phyloP scores from a whole-genome alignment of 352 stramenopile species.

The Phytopythium delawarense region DNA sequence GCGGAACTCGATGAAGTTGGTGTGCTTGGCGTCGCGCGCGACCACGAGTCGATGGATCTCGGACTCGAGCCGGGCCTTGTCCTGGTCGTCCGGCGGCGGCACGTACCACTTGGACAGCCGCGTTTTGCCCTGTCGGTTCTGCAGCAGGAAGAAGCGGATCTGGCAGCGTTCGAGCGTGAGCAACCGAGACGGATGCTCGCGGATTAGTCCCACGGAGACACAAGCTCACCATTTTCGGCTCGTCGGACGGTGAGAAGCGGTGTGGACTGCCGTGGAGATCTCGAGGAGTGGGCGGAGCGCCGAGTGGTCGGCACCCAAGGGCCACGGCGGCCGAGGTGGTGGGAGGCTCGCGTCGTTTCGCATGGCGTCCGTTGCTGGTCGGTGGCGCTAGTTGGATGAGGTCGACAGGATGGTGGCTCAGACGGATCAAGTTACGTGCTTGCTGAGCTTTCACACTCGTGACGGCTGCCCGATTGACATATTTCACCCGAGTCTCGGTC shows the following conservation, averaged over 20 bases:
- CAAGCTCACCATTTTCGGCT: slow-evolving; percentile 1
- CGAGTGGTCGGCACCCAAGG: neutral
- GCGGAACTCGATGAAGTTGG: slow-evolving; percentile 97
- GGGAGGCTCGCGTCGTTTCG: neutral
- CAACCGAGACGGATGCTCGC: neutral
- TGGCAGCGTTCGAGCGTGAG: slow-evolving; percentile 12
- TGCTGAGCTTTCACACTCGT: too few relatives aligned
- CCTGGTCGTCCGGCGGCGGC: slow-evolving; percentile 74
- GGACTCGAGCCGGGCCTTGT: slow-evolving; percentile 81
- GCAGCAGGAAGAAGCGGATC: slow-evolving; percentile 98
- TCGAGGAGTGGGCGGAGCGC: neutral
- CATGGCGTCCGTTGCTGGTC: neutral
- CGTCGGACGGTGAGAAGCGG: neutral
- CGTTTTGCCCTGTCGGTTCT: slow-evolving; percentile 99
- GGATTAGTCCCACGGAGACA: neutral
- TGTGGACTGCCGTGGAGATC: neutral
- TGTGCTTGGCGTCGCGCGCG: slow-evolving; percentile 87
- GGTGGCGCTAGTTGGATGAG: neutral
- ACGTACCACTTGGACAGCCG: slow-evolving; percentile 98
- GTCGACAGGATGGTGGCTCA: neutral
- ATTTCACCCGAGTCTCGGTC: too few relatives aligned
- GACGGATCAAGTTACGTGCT: too few relatives aligned
- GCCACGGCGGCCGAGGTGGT: neutral
- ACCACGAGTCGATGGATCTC: slow-evolving; percentile 91
- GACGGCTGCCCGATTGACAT: too few relatives aligned